Conservation (phyloP, 2,329 filamentous ascomycete species). For the Arthrobotrys iridis region DNA sequence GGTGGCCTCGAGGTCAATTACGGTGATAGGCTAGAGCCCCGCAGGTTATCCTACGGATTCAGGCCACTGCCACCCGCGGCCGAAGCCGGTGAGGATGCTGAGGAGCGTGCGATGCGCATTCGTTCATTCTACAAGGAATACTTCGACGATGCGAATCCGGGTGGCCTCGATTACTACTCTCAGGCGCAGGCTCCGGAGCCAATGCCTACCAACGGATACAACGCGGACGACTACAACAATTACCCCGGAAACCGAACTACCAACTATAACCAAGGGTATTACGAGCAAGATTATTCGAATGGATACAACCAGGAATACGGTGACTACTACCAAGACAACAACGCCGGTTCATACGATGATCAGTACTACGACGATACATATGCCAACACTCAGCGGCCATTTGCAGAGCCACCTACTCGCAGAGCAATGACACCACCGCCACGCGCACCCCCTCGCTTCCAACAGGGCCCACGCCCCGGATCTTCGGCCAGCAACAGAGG, state of each 20-base stretch:
- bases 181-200: slow-evolving; percentile 34
- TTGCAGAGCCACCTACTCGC: slow-evolving; percentile 82
- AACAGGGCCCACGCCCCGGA: slow-evolving; percentile 59
- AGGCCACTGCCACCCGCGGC: slow-evolving; percentile 89
- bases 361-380: slow-evolving; percentile 74
- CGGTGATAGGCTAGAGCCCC: slow-evolving; percentile 69
- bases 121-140: slow-evolving; percentile 99
- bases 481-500: slow-evolving; percentile 57
- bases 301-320: slow-evolving; percentile 56
- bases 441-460: slow-evolving; percentile 64
- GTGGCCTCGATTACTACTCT: slow-evolving; percentile 48
- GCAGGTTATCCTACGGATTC: slow-evolving; percentile 75
- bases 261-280: slow-evolving; percentile 61
- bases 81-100: slow-evolving; percentile 83
- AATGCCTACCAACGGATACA: not conserved
- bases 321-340: slow-evolving; percentile 74
- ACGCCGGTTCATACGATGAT: slow-evolving; percentile 55
- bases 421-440: slow-evolving; percentile 97
- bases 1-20: slow-evolving; percentile 61
- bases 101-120: slow-evolving; percentile 93
- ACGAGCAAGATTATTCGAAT: slow-evolving; percentile 45
- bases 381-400: slow-evolving; percentile 69
- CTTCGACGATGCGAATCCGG: slow-evolving; percentile 76
- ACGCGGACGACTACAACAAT: slow-evolving; percentile 53
- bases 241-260: slow-evolving; percentile 60